These are phyloP conservation scores for Irpex sp. DNA, from an alignment of 1,284 basidiomycete genomes.

Conservation along the genomic window DNA sequence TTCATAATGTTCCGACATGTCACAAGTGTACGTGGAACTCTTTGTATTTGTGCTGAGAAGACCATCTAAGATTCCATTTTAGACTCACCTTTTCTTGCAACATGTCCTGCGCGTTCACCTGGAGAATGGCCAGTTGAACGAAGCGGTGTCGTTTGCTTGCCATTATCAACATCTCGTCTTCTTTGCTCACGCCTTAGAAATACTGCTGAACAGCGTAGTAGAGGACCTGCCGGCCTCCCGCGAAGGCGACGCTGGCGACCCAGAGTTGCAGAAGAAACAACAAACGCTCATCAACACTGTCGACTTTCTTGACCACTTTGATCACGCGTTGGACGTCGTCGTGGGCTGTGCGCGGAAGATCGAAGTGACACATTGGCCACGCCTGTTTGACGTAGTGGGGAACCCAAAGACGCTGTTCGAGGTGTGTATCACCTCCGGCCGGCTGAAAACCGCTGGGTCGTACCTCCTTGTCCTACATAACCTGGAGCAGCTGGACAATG, in stretches of 20 bases:
- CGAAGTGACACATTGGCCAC: slow-evolving; percentile 87
- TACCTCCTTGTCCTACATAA: slow-evolving; percentile 93
- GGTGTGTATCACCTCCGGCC: slow-evolving; percentile 74
- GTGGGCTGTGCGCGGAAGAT: slow-evolving; percentile 97
- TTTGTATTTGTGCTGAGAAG: too few species aligned
- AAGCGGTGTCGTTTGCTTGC: slow-evolving; percentile 83
- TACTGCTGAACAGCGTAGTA: slow-evolving; percentile 88
- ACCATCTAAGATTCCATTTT: not conserved
- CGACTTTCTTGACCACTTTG: slow-evolving; percentile 93
- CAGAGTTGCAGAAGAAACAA: slow-evolving; percentile 17
- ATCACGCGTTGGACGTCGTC: slow-evolving; percentile 85
- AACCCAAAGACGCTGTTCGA: slow-evolving; percentile 90
- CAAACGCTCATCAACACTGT: slow-evolving; percentile 67
- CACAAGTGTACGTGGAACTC: slow-evolving; percentile 64
- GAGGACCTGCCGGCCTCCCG: slow-evolving; percentile 57
- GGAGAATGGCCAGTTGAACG: slow-evolving; percentile 59
- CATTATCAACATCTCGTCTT: slow-evolving; percentile 88
- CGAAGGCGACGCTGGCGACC: slow-evolving; percentile 18
- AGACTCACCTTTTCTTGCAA: slow-evolving; percentile 94
- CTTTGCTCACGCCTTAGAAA: slow-evolving; percentile 92
- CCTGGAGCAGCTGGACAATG: slow-evolving; percentile 82
- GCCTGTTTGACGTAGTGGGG: slow-evolving; percentile 87
- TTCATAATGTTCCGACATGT: slow-evolving; percentile 92
- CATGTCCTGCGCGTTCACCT: slow-evolving; percentile 88
- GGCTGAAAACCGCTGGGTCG: slow-evolving; percentile 86